Conservation (phyloP, 2,329 filamentous ascomycete species). For the Sporothrix euskadiensis region DNA sequence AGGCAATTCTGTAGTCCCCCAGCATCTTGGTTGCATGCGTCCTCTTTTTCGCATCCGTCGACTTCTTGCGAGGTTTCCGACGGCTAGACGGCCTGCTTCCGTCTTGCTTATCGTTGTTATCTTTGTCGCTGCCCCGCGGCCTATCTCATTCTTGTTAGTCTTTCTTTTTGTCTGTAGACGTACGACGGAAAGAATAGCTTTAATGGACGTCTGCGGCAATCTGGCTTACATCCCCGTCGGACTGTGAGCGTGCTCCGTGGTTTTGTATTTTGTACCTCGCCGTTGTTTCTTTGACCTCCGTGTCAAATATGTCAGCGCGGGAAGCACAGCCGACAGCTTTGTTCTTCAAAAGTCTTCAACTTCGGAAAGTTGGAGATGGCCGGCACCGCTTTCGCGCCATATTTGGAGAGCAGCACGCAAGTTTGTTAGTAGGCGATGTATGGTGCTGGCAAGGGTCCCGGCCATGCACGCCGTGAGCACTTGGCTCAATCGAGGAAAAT, state of each 20-base stretch:
- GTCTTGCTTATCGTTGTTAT: background rate
- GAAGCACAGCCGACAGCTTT: background rate
- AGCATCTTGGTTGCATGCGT: background rate
- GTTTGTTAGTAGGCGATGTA: background rate
- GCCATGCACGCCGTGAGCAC: background rate
- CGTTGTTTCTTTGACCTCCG: background rate
- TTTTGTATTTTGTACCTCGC: background rate
- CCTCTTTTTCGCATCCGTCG: background rate
- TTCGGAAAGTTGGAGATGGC: background rate
- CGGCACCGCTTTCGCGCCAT: slow-evolving; percentile 17
- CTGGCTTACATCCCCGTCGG: background rate
- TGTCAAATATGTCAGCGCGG: background rate
- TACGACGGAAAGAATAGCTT: background rate
- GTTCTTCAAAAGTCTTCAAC: background rate
- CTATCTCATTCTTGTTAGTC: background rate
- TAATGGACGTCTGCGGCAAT: background rate
- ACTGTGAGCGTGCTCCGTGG: background rate
- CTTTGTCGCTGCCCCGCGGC: background rate
- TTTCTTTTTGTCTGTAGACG: background rate
- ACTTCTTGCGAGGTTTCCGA: background rate
- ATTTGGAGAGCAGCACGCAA: slow-evolving; percentile 2
- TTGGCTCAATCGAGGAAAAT: background rate
- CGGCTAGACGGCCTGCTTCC: background rate
- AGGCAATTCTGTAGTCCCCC: background rate
- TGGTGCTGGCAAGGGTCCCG: background rate